Evolutionary conservation across 129 eudicot genomes (phyloP), one percentile per base, ranked within the genome.

Genomic region (Chrysanthemum lavandulifolium): DNA sequence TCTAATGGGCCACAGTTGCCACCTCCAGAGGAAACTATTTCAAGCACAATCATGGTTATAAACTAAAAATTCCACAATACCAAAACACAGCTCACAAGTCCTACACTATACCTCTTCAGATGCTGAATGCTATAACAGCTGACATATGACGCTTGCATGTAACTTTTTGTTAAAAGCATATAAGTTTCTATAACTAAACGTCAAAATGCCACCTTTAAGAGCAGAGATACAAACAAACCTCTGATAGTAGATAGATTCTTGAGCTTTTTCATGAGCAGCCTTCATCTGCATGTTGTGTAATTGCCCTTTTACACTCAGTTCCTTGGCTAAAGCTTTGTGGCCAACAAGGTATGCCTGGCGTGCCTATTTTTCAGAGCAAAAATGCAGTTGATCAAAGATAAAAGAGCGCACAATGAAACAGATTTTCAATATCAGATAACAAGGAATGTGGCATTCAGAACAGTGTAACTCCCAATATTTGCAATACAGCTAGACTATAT

Each of bases 231-330:
- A 2, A 23, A 29, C 78, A 68, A 74, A 91, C 97, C 97, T 91
- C 71, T 84, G 90, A 64, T 77, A 90, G 73, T 86, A 91, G 29
- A 91, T 91, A 21, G 97, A 86, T 62, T 91, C 97, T 74, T 88
- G 95, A 78, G 97, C 96, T 62, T 91, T 85, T 51, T 78, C 89
- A 78, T 91, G 95, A 53, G 95, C 95, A 66, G 90, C 96, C 82
- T 88, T 91, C 92, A 91, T 88, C 69, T 88, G 92, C 80, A 91
- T 84, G 87, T 82, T 86, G 84, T 91, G 96, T 62, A 91, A 76
- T 76, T 91, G 96, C 69, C 97, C 97, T 78, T 88, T 91, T 12
- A 78, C 72, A 64, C 96, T 88, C 75, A 88, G 64, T 76, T 91
- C 96, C 78, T 91, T 91, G 16, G 96, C 96, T 74, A 91, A 79